These are phyloP conservation scores for Apiospora koreana DNA, from an alignment of 2,329 filamentous ascomycete genomes.

Conservation along the genomic window DNA sequence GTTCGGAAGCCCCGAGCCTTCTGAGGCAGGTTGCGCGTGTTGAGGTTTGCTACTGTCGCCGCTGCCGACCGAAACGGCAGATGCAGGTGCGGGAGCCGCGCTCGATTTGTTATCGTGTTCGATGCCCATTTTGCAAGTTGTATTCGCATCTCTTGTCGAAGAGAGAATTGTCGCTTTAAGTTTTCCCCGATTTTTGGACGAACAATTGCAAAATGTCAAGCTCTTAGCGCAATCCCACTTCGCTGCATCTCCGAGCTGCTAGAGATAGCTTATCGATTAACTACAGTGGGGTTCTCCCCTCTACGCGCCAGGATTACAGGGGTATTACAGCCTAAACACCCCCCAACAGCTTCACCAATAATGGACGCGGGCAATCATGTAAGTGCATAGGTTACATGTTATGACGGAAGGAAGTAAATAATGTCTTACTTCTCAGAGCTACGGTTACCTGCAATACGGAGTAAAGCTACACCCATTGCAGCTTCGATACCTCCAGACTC, in stretches of 20 bases:
- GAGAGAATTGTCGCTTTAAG: neutral
- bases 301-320: neutral
- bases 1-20: constrained; percentile 17
- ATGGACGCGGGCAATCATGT: neutral
- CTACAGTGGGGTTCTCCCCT: neutral
- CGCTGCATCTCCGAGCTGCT: neutral
- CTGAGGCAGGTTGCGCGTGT: constrained; percentile 12
- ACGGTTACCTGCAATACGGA: too few relatives aligned
- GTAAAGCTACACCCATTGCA: too few relatives aligned
- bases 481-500: neutral
- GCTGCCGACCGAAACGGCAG: constrained; percentile 1
- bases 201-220: constrained; percentile 6
- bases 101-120: constrained; percentile 18
- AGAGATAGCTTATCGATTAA: constrained; percentile 8
- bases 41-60: constrained; percentile 9
- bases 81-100: constrained; percentile 13
- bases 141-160: constrained; percentile 22
- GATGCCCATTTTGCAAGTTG: constrained; percentile 24
- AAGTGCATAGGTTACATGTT: neutral
- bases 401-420: too few relatives aligned
- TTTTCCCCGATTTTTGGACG: neutral
- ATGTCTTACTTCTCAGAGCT: too few relatives aligned
- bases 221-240: neutral
- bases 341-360: neutral
- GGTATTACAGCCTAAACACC: neutral